Percentiles rank a stretch among this genome's conserved stretches.
These are phyloP conservation scores for Solanum chaucha DNA, from an alignment of 257 asterid genomes.

Conservation along the genomic window DNA sequence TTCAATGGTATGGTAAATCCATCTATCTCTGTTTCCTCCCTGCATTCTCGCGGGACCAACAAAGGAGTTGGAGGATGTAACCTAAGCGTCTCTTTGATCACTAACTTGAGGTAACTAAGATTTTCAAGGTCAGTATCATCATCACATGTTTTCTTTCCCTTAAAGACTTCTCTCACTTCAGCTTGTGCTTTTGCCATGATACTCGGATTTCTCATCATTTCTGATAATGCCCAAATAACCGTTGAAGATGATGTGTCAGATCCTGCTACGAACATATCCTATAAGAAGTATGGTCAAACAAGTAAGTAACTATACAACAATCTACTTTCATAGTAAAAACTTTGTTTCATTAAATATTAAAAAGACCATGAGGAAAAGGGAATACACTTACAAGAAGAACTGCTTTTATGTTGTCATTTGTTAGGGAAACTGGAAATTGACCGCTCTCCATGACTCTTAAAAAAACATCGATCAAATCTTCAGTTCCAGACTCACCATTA, in stretches of 20 bases:
- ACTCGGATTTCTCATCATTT: not conserved
- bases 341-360: no score
- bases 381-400: not conserved
- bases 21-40: not conserved
- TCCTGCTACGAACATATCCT: not conserved
- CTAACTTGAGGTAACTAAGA: not conserved
- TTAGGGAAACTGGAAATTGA: not conserved
- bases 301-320: not conserved
- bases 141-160: not conserved
- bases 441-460: not conserved
- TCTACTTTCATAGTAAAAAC: no score
- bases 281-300: not conserved
- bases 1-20: not conserved
- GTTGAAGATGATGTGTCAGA: not conserved
- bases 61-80: not conserved
- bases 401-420: not conserved
- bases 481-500: not conserved
- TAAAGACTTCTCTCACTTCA: not conserved
- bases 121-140: not conserved
- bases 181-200: not conserved
- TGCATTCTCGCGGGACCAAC: not conserved
- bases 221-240: not conserved
- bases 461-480: not conserved
- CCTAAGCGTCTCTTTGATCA: not conserved
- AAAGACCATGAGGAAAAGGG: not conserved